These are phyloP conservation scores for Pisolithus tinctorius DNA, from an alignment of 768 basidiomycete genomes.

Conservation along the genomic window DNA sequence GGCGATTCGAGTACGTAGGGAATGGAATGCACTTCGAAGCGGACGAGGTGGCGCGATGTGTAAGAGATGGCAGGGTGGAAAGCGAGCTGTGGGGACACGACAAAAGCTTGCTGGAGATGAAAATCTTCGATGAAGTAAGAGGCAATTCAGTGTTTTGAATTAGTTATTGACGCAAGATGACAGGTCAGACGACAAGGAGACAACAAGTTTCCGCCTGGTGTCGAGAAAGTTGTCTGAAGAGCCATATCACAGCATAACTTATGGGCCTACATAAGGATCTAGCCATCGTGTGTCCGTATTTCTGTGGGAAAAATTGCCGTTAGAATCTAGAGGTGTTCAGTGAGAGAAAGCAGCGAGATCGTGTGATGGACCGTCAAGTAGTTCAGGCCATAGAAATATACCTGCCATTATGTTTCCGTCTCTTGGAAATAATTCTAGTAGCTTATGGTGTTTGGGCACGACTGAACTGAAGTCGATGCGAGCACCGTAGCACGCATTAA, in stretches of 20 bases:
- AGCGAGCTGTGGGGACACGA: constrained; percentile 71
- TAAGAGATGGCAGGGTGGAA: constrained; percentile 66
- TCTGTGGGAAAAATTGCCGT: too few relatives aligned
- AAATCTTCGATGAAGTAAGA: constrained; percentile 76
- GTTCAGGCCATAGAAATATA: too few relatives aligned
- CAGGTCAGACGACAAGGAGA: constrained; percentile 64
- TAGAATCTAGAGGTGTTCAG: too few relatives aligned
- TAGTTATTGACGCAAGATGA: constrained; percentile 2
- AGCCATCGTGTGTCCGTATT: too few relatives aligned
- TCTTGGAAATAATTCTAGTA: too few relatives aligned
- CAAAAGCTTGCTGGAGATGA: constrained; percentile 77
- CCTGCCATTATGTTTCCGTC: too few relatives aligned
- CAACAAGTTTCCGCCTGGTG: constrained; percentile 55
- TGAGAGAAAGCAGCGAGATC: too few relatives aligned
- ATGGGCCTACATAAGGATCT: neutral
- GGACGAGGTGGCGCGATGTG: constrained; percentile 78
- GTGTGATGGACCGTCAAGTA: too few relatives aligned
- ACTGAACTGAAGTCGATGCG: too few relatives aligned
- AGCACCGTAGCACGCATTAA: too few relatives aligned
- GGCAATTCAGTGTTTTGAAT: constrained; percentile 7
- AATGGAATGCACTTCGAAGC: constrained; percentile 82
- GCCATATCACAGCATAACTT: neutral
- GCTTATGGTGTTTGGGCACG: too few relatives aligned
- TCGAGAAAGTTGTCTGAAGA: constrained; percentile 37
- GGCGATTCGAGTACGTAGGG: constrained; percentile 52